Conservation (phyloP, 164 flowering plant species). For the Akebia trifoliata region DNA sequence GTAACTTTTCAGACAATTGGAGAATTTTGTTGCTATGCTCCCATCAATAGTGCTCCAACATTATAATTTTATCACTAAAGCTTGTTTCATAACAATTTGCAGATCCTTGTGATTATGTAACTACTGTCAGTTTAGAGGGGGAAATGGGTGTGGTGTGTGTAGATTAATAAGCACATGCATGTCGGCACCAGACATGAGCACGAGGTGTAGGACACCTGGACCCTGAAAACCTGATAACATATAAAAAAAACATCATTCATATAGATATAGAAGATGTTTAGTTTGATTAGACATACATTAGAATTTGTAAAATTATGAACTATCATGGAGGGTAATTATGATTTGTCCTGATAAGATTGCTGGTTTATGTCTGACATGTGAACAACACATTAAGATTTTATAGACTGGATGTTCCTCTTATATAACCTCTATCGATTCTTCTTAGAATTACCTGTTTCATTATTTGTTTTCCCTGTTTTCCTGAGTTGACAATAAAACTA, state of each 20-base stretch:
- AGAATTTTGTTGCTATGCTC: no score
- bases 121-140: background rate
- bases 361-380: background rate
- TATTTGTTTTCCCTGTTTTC: background rate
- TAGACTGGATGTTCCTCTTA: no score
- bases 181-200: background rate
- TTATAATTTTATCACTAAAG: constrained; percentile 1
- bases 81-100: background rate
- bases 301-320: no score
- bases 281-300: no score
- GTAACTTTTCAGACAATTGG: no score
- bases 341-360: background rate
- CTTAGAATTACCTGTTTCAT: background rate
- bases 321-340: background rate
- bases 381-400: no score
- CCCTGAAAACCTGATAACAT: background rate
- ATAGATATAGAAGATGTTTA: no score
- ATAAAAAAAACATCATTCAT: no score
- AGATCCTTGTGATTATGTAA: background rate
- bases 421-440: background rate
- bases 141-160: constrained; percentile 3
- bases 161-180: background rate
- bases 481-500: no score
- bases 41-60: background rate
- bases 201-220: background rate